Evolutionary conservation across 2,329 filamentous ascomycete species (phyloP).

Genomic region (Arthrobotrys pseudoclavata): DNA sequence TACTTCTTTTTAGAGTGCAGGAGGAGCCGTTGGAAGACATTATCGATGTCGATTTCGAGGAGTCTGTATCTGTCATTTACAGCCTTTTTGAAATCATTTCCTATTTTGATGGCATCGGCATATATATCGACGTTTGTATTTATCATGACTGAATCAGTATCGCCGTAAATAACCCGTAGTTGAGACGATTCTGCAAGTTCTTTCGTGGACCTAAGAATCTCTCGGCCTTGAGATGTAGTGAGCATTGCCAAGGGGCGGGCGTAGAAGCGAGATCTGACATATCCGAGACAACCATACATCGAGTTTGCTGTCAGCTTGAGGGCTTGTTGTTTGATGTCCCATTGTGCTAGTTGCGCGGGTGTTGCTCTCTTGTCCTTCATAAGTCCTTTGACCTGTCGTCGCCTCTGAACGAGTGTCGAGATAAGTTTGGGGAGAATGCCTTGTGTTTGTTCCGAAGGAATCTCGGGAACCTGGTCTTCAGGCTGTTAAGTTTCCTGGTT

Average conservation of each 20-base stretch:
- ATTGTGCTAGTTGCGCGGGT: conserved; percentile 86
- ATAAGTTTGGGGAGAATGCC: conserved; percentile 93
- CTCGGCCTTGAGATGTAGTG: conserved; percentile 96
- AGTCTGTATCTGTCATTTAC: conserved; percentile 95
- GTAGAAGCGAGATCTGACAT: conserved; percentile 97
- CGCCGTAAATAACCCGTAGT: conserved; percentile 96
- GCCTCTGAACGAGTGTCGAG: conserved; percentile 87
- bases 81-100: conserved; percentile 91
- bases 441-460: conserved; percentile 81
- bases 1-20: conserved; percentile 99
- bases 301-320: conserved; percentile 98
- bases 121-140: conserved; percentile 98
- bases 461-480: conserved; percentile 89
- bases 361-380: conserved; percentile 96
- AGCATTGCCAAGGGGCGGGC: conserved; percentile 93
- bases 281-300: conserved; percentile 99
- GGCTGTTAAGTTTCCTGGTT: conserved; percentile 69
- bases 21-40: conserved; percentile 91
- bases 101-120: conserved; percentile 88
- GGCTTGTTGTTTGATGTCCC: conserved; percentile 98
- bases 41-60: conserved; percentile 98
- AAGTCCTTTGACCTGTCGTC: conserved; percentile 91
- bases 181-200: conserved; percentile 92
- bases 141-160: conserved; percentile 99
- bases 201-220: conserved; percentile 96